Conservation (phyloP, 2,329 filamentous ascomycete species). For the Ceratocystiopsis minuta region DNA sequence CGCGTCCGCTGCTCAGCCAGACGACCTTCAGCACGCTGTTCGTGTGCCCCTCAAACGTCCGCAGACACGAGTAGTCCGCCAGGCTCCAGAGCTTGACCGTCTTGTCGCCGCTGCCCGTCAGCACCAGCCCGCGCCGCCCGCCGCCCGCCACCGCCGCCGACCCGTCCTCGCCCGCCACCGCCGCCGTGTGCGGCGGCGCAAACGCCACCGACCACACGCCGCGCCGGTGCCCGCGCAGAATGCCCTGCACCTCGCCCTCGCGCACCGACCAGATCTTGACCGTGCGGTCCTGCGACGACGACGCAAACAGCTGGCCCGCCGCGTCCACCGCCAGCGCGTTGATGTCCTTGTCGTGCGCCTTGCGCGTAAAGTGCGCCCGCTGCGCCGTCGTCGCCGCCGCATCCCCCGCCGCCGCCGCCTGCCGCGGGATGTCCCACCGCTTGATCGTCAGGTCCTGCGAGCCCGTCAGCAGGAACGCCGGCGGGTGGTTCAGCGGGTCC, state of each 20-base stretch:
- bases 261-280: conserved; percentile 93
- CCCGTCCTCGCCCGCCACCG: conserved; percentile 15
- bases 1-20: conserved; percentile 49
- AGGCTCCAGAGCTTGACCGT: conserved; percentile 92
- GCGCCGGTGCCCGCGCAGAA: conserved; percentile 78
- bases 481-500: conserved; percentile 62
- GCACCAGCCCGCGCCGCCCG: conserved; percentile 49
- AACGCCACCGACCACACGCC: conserved; percentile 95
- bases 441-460: conserved; percentile 94
- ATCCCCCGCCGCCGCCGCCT: conserved; percentile 21
- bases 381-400: conserved; percentile 26
- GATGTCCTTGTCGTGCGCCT: conserved; percentile 97
- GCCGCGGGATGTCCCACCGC: conserved; percentile 64
- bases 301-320: conserved; percentile 67
- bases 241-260: conserved; percentile 78
- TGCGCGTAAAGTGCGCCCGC: conserved; percentile 69
- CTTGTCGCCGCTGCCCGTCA: conserved; percentile 90
- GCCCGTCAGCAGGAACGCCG: conserved; percentile 71
- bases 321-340: conserved; percentile 78
- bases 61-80: conserved; percentile 75
- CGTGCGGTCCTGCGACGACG: conserved; percentile 87
- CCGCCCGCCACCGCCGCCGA: conserved; percentile 48
- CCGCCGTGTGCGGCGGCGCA: conserved; percentile 61
- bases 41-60: conserved; percentile 90
- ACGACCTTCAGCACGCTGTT: conserved; percentile 88